Percentiles rank a stretch among this genome's conserved stretches.
Conservation (phyloP, 2,329 filamentous ascomycete genomes). For the Coniella lustricola region DNA sequence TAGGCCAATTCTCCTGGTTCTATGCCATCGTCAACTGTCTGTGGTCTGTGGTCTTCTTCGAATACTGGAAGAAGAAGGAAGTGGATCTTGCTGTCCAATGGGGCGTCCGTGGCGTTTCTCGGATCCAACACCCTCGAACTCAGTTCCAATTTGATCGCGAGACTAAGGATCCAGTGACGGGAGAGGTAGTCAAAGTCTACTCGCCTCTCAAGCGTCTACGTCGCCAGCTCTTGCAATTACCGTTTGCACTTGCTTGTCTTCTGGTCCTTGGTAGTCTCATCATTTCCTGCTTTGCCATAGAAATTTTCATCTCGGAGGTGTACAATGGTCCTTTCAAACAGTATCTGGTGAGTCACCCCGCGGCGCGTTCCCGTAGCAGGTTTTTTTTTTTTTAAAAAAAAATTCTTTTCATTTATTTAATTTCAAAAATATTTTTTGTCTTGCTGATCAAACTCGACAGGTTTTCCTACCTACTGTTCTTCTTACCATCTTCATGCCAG, state of each 20-base stretch:
- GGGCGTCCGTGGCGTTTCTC: conserved; percentile 79
- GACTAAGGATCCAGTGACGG: conserved; percentile 71
- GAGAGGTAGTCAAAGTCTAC: conserved; percentile 70
- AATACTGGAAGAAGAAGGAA: conserved; percentile 95
- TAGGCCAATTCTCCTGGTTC: conserved; percentile 75
- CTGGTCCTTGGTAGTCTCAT: conserved; percentile 74
- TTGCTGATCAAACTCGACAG: conserved; percentile 34
- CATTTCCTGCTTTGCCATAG: conserved; percentile 79
- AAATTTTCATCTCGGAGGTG: conserved; percentile 92
- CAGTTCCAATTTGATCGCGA: conserved; percentile 77
- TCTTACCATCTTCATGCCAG: conserved; percentile 73
- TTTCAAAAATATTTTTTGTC: background rate
- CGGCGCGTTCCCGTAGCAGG: too few relatives aligned
- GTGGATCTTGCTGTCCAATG: conserved; percentile 78
- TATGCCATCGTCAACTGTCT: conserved; percentile 73
- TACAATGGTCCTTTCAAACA: conserved; percentile 85
- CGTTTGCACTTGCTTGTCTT: conserved; percentile 72
- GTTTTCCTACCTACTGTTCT: conserved; percentile 84
- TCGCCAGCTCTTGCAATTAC: conserved; percentile 73
- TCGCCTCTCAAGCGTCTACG: conserved; percentile 66
- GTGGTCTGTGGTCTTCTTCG: conserved; percentile 87
- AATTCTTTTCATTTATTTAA: too few relatives aligned
- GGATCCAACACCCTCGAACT: conserved; percentile 68
- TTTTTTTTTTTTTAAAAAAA: too few relatives aligned
- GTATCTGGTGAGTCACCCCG: conserved; percentile 56